phyloP scores from a whole-genome alignment of 1,139 yeast species.

The Blastobotrys buckinghamii region DNA sequence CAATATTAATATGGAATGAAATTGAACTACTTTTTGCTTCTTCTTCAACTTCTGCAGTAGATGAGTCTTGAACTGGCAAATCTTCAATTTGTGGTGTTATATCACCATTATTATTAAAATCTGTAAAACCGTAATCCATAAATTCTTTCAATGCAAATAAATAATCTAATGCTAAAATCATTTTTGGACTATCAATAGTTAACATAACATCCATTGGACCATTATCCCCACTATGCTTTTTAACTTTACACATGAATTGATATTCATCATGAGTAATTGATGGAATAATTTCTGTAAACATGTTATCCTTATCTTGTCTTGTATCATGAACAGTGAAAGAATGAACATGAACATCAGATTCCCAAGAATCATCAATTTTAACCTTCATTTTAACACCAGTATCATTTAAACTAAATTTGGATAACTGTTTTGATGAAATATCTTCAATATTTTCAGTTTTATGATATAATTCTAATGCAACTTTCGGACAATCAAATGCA shows the following conservation, averaged over 20 bases:
- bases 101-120: background rate
- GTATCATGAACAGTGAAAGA: conserved; percentile 78
- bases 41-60: conserved; percentile 2
- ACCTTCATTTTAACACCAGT: conserved; percentile 47
- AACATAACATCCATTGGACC: conserved; percentile 48
- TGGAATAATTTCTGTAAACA: conserved; percentile 78
- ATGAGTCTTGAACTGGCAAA: background rate
- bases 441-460: conserved; percentile 42
- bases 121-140: conserved; percentile 41
- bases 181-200: conserved; percentile 73
- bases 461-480: conserved; percentile 61
- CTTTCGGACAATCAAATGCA: conserved; percentile 51
- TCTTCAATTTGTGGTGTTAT: conserved; percentile 13
- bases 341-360: conserved; percentile 56
- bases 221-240: conserved; percentile 17
- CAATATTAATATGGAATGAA: conserved; percentile 61
- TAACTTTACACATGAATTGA: conserved; percentile 60
- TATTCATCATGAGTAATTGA: conserved; percentile 53
- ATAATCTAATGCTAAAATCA: conserved; percentile 81
- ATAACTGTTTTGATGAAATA: conserved; percentile 41
- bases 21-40: conserved; percentile 18
- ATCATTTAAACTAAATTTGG: conserved; percentile 59
- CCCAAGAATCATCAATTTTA: conserved; percentile 51
- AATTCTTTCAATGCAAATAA: conserved; percentile 69
- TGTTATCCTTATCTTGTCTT: conserved; percentile 54